phyloP scores from a whole-genome alignment of 257 asterid genomes.

The Salvia rosmarinus region DNA sequence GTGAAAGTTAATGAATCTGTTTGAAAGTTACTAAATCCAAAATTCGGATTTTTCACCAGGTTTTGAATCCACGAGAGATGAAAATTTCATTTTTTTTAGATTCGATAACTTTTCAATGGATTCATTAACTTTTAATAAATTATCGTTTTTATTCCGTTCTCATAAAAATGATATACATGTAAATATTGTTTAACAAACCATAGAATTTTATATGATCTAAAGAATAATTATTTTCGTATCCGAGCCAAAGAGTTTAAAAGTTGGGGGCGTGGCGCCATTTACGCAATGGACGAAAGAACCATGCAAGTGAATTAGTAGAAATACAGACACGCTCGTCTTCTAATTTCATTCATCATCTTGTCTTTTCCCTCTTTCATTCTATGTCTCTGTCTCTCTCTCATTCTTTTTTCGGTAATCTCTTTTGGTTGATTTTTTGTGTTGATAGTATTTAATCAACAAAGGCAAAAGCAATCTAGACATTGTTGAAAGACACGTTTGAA shows the following conservation, averaged over 20 bases:
- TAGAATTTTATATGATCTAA: not conserved
- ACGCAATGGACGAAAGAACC: not conserved
- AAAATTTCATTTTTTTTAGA: no score
- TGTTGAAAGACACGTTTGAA: constrained; percentile 46
- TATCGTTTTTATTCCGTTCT: no score
- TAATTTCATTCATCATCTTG: not conserved
- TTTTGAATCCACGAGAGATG: no score
- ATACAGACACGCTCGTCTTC: constrained; percentile 10
- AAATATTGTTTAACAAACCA: not conserved
- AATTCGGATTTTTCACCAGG: no score
- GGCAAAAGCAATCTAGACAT: constrained; percentile 40
- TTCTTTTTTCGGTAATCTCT: constrained; percentile 19
- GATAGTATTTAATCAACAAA: constrained; percentile 40
- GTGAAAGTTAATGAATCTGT: no score
- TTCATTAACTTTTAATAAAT: no score
- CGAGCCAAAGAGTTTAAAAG: not conserved
- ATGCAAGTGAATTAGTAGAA: not conserved
- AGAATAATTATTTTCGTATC: not conserved
- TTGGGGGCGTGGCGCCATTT: constrained; percentile 11
- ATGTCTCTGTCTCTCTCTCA: not conserved
- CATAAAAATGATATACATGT: no score
- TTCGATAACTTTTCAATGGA: no score
- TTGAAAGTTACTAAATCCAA: no score
- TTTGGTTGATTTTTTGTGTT: constrained; percentile 27
- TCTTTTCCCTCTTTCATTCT: not conserved